Evolutionary conservation across 1,139 yeast species (phyloP), one percentile per base, ranked within the genome.

Genomic region (Hansenula sp.): DNA sequence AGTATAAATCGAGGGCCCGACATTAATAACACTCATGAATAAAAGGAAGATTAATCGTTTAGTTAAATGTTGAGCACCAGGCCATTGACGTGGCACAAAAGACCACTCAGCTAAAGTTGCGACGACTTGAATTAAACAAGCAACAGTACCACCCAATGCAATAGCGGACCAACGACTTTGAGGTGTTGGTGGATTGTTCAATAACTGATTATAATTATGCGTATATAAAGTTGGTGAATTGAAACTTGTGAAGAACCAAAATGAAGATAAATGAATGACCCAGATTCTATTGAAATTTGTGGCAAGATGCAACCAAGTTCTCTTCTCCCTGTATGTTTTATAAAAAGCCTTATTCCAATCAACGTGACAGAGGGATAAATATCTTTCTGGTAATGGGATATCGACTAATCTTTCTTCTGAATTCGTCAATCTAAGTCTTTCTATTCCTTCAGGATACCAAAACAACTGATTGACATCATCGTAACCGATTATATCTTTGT

Each of bases 401-500:
- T 72, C 76, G 36, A 79, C 67, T 9, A 85, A 59, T 39, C 68
- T 59, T 18, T 63, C 60, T 1, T 74, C 75, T 38, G 76, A 71
- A 3, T 55, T 53, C 15, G 58, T 51, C 10, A 81, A 57, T 13
- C 57, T 62, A 12, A 89, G 66, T 38, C 73, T 67, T 41, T 71
- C 67, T 12, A 89, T 62, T 0, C 89, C 88, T 45, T 78, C 74
- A 0, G 78, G 74, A 52, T 81, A 81, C 96, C 96, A 89, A 58
- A 89, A 89, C 19, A 84, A 70, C 58, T 85, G 96, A 60, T 89
- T 89, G 42, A 87, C 72, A 60, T 89, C 96, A 61, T 89, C 96
- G 58, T 89, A 89, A 0, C 96, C 96, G 49, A 89, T 81, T 3
- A 81, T 75, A 33, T 73, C 68, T 47, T 75, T 69, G 58, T 89